Evolutionary conservation across 2,329 filamentous ascomycete genomes (phyloP).

Genomic region (Penicillium sp.): DNA sequence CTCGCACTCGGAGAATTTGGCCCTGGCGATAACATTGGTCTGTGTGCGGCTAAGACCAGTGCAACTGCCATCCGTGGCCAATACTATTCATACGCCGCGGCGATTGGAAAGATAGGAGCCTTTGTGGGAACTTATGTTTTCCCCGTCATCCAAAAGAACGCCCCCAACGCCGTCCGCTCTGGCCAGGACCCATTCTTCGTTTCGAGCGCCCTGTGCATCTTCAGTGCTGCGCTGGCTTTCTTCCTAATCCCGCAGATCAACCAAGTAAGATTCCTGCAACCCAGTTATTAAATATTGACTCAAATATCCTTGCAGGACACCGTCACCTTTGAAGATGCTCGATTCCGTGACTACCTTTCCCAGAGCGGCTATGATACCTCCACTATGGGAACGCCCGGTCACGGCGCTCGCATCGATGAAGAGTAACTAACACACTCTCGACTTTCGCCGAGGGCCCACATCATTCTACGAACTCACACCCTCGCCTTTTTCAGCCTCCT

Average conservation of each 20-base stretch:
- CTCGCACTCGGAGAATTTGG: slow-evolving; percentile 78
- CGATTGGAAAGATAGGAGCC: slow-evolving; percentile 59
- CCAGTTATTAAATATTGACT: not conserved
- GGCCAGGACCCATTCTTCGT: slow-evolving; percentile 92
- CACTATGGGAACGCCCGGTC: slow-evolving; percentile 52
- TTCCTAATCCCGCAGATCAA: slow-evolving; percentile 76
- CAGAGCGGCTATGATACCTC: slow-evolving; percentile 75
- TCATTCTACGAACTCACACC: not conserved
- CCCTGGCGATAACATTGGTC: slow-evolving; percentile 88
- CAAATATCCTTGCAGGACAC: slow-evolving; percentile 64
- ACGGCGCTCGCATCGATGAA: slow-evolving; percentile 4
- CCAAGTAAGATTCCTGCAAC: slow-evolving; percentile 42
- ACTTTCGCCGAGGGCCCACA: not conserved
- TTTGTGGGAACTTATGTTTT: slow-evolving; percentile 87
- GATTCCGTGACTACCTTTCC: slow-evolving; percentile 75
- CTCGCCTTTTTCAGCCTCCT: not conserved
- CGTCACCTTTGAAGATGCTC: slow-evolving; percentile 75
- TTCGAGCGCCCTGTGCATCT: slow-evolving; percentile 74
- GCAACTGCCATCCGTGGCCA: slow-evolving; percentile 86
- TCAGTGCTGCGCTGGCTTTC: slow-evolving; percentile 69
- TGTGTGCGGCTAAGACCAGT: slow-evolving; percentile 83
- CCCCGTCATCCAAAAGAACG: slow-evolving; percentile 67
- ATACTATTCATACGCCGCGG: slow-evolving; percentile 61
- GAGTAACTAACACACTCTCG: not conserved
- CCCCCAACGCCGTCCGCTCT: slow-evolving; percentile 58